Base-by-base conservation (phyloP, 2,329 filamentous ascomycete species). In the Colletotrichum liaoningense region DNA sequence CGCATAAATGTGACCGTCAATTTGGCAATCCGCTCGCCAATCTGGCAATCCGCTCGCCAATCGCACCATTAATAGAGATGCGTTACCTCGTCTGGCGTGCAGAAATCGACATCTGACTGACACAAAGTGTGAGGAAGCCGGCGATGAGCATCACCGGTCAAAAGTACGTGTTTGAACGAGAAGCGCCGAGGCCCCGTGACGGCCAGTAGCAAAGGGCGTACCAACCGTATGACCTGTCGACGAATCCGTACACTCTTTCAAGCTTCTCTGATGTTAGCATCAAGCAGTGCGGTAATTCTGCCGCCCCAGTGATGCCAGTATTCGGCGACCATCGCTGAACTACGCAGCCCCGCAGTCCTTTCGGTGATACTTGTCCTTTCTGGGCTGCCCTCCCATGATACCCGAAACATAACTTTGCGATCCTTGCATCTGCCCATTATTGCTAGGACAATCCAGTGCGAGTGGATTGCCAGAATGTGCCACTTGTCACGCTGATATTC, bases 171-270 rank as follows among this genome's bases (percentile, higher is more conserved):
- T 26, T 26, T 26, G 12, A 24, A 24, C 24, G 24, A 24, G 24
- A 24, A 24, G 24, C 24, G 24, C 24, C 24, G 24, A 24, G n/a
- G 24, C 24, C 24, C 24, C 24, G 24, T 2, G 24, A 24, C 24
- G 24, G 24, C 24, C 24, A 24, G 24, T 24, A 24, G 24, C 24
- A 24, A 24, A 24, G 24, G 24, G 24, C 24, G 24, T 16, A 42
- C 12, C 14, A 16, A 42, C 12, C 14, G 14, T 42, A 42, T 14
- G 38, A 11, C 14, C 12, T 4, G 38, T 42, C 38, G 38, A 42
- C 38, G 4, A 42, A 16, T 42, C 3, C 14, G 14, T 42, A 19
- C 12, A 19, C 12, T 35, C 11, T 0, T 82, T 84, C 58, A 55
- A 28, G 35, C 83, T 2, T 79, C 76, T 0, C 57, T 42, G 4